A percentile compares a stretch with the other conserved stretches of the same genome.
These are phyloP conservation scores for Beta macrorhiza DNA, from an alignment of 179 eudicot species.

Conservation along the genomic window DNA sequence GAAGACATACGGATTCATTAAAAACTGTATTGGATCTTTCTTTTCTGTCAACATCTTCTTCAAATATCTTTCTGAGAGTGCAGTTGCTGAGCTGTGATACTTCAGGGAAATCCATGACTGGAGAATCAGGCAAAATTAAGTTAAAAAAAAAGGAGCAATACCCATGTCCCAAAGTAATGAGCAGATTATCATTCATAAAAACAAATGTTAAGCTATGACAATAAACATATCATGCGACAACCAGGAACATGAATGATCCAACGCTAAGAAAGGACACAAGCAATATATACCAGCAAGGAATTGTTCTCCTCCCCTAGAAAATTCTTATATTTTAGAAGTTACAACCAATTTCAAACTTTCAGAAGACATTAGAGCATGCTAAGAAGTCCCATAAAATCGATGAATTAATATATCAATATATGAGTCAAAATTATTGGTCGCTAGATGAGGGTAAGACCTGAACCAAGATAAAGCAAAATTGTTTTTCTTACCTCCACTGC, in stretches of 20 bases:
- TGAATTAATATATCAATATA: background rate
- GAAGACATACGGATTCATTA: slow-evolving; percentile 13
- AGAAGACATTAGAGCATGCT: background rate
- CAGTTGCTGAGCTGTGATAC: slow-evolving; percentile 7
- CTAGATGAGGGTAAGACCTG: background rate
- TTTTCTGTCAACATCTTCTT: slow-evolving; percentile 6
- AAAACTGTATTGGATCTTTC: slow-evolving; percentile 1
- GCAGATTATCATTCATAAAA: background rate
- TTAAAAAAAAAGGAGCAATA: background rate
- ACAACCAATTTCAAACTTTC: background rate
- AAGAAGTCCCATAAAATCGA: background rate
- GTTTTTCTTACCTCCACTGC: slow-evolving; percentile 5
- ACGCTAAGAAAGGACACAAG: background rate
- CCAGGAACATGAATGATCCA: background rate
- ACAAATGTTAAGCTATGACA: background rate
- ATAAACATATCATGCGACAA: background rate
- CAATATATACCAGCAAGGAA: background rate
- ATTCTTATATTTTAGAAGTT: too few relatives aligned
- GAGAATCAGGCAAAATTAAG: background rate
- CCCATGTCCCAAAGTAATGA: background rate
- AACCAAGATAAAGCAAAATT: background rate
- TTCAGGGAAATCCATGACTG: slow-evolving; percentile 12
- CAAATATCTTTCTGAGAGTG: background rate
- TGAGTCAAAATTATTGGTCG: background rate
- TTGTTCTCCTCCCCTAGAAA: background rate